phyloP scores from a whole-genome alignment of 768 basidiomycete species.

The Tephrocybe rancida region DNA sequence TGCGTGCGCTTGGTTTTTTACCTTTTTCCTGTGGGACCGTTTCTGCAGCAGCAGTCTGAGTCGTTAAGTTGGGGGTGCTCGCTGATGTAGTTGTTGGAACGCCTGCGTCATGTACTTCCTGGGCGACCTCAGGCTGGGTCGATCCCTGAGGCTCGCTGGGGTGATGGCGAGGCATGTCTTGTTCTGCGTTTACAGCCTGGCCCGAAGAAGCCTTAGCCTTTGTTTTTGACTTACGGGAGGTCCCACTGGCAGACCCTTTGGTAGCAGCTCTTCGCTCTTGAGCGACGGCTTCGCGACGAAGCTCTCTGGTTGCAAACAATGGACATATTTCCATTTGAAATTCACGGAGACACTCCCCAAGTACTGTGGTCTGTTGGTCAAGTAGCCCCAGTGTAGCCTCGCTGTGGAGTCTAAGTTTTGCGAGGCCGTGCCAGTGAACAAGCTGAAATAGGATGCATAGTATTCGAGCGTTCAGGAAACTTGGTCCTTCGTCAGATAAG shows the following conservation, averaged over 20 bases:
- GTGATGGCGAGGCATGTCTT: too few species aligned
- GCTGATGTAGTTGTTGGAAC: too few species aligned
- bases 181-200: not conserved
- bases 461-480: not conserved
- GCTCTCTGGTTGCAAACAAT: not conserved
- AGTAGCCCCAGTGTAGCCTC: not conserved
- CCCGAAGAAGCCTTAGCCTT: not conserved
- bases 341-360: not conserved
- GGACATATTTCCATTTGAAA: not conserved
- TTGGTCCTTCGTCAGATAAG: not conserved
- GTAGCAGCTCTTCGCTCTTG: not conserved
- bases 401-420: slow-evolving; percentile 1
- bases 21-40: too few species aligned
- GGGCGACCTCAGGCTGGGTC: too few species aligned
- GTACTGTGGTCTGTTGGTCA: not conserved
- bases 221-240: not conserved
- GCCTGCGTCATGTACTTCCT: too few species aligned
- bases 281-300: not conserved
- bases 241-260: too few species aligned
- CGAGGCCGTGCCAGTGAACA: too few species aligned
- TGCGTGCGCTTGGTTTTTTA: too few species aligned
- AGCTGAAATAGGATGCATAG: not conserved
- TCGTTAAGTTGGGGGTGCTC: too few species aligned
- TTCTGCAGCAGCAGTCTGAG: too few species aligned
- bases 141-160: not conserved